Evolutionary conservation across 1,284 basidiomycete genomes (phyloP).

Genomic region (Lentinula novae-zelandiae): DNA sequence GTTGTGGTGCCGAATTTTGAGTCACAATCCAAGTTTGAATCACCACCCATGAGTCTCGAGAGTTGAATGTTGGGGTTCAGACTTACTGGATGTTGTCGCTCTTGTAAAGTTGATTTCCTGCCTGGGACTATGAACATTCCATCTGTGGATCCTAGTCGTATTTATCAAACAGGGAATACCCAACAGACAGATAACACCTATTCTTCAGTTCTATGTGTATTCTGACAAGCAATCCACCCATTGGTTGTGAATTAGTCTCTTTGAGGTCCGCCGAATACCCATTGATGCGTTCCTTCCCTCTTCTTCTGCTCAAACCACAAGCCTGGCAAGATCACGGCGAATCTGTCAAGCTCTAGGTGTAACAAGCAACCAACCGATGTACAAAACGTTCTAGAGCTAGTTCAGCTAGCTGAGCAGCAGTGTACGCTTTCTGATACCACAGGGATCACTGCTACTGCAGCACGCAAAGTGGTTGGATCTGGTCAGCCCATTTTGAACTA

Average conservation of each 20-base stretch:
- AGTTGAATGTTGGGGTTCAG: constrained; percentile 39
- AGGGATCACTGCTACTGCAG: not conserved
- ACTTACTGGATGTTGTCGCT: constrained; percentile 18
- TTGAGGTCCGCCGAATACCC: constrained; percentile 21
- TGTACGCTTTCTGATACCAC: not conserved
- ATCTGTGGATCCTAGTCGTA: constrained; percentile 11
- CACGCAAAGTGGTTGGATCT: not conserved
- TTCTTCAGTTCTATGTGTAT: not conserved
- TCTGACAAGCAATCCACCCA: too few relatives aligned
- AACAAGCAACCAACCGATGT: constrained; percentile 39
- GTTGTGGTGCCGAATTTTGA: constrained; percentile 19
- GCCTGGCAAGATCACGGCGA: constrained; percentile 45
- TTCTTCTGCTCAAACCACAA: constrained; percentile 47
- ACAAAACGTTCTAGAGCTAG: constrained; percentile 37
- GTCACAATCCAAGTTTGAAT: constrained; percentile 18
- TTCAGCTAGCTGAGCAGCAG: constrained; percentile 28
- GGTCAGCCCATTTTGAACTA: not conserved
- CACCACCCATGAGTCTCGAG: constrained; percentile 23
- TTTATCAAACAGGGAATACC: constrained; percentile 19
- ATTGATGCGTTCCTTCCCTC: constrained; percentile 39
- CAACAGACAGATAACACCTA: not conserved
- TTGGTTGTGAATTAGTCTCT: not conserved
- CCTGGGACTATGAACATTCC: constrained; percentile 27
- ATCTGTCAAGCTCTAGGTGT: constrained; percentile 27
- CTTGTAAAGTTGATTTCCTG: constrained; percentile 49